Conservation (phyloP, 768 basidiomycete species). For the Psilocybe sp. region DNA sequence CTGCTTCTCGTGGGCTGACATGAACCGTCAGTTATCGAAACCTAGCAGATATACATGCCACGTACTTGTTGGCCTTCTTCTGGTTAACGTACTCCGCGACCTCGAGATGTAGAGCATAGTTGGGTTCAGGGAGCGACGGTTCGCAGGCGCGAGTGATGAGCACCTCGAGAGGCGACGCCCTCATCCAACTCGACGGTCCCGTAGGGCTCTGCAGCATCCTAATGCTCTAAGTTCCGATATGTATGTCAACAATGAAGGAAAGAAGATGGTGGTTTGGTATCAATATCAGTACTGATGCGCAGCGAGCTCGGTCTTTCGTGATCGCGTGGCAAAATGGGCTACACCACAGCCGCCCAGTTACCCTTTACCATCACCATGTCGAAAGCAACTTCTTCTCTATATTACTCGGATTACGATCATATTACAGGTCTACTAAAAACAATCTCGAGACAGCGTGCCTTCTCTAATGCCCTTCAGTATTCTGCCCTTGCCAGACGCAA, state of each 20-base stretch:
- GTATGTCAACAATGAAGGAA: not conserved
- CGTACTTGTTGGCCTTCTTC: conserved; percentile 96
- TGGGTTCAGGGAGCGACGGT: conserved; percentile 81
- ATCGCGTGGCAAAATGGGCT: too few relatives aligned
- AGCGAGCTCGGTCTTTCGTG: too few relatives aligned
- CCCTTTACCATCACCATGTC: too few relatives aligned
- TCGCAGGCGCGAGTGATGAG: conserved; percentile 85
- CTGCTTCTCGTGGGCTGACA: conserved; percentile 83
- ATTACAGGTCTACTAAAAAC: too few relatives aligned
- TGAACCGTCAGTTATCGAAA: not conserved
- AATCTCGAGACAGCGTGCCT: too few relatives aligned
- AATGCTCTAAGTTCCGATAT: not conserved
- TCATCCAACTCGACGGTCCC: conserved; percentile 45
- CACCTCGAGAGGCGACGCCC: conserved; percentile 62
- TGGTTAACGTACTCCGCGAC: conserved; percentile 90
- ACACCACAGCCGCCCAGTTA: too few relatives aligned
- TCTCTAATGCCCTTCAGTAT: too few relatives aligned
- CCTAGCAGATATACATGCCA: not conserved
- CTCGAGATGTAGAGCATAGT: conserved; percentile 89
- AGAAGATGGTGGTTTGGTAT: too few relatives aligned
- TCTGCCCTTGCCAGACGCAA: too few relatives aligned
- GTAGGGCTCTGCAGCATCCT: conserved; percentile 52
- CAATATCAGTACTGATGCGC: too few relatives aligned
- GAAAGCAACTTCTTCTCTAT: too few relatives aligned
- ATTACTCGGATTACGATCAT: too few relatives aligned